phyloP scores from a whole-genome alignment of 192 early-diverging fungal genomes.

The Obelidium mucronatum region DNA sequence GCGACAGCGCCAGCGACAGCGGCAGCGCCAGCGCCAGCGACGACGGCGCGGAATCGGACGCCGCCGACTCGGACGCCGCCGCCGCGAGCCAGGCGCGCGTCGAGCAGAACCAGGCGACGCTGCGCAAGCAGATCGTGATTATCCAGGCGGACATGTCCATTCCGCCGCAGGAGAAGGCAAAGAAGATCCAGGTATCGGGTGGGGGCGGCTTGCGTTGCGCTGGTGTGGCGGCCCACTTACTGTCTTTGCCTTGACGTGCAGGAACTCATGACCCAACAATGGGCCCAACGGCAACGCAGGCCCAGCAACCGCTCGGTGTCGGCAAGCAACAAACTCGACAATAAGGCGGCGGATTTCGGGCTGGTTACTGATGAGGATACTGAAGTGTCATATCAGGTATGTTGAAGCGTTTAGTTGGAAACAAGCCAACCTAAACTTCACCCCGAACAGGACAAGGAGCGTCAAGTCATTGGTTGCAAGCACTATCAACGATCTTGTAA shows the following conservation, averaged over 20 bases:
- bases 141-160: constrained; percentile 66
- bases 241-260: too few species aligned
- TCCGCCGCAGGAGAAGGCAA: constrained; percentile 67
- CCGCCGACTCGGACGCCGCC: background rate
- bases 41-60: constrained; percentile 15
- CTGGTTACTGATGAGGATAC: constrained; percentile 56
- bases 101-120: constrained; percentile 43
- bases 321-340: constrained; percentile 46
- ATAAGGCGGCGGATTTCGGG: constrained; percentile 43
- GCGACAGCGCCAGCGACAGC: constrained; percentile 12
- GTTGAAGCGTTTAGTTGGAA: background rate
- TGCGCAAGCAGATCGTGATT: constrained; percentile 70
- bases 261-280: constrained; percentile 62
- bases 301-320: constrained; percentile 28
- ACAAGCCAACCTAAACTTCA: background rate
- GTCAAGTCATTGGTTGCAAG: constrained; percentile 71
- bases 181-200: constrained; percentile 69
- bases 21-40: constrained; percentile 1
- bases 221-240: background rate
- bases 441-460: constrained; percentile 56
- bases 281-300: constrained; percentile 48
- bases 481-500: constrained; percentile 80
- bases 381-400: constrained; percentile 56
- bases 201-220: background rate
- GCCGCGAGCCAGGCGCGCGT: background rate